phyloP scores from a whole-genome alignment of 257 asterid species.

The Haberlea rhodopensis region DNA sequence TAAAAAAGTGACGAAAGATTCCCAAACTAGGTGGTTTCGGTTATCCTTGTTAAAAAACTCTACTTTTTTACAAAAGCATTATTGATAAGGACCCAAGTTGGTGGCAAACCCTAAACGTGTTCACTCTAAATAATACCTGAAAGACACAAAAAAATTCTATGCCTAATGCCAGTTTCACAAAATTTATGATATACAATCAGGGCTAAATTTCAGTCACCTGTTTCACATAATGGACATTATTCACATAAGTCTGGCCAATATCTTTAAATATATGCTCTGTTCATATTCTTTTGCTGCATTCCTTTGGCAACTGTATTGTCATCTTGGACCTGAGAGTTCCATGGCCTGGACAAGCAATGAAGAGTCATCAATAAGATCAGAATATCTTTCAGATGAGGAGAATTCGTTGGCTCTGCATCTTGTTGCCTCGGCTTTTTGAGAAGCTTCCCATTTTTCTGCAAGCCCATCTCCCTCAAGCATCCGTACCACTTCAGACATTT shows the following conservation, averaged over 20 bases:
- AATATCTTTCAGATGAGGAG: constrained; percentile 79
- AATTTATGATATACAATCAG: constrained; percentile 28
- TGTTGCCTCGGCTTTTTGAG: constrained; percentile 68
- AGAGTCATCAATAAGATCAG: constrained; percentile 92
- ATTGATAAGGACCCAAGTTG: constrained; percentile 20
- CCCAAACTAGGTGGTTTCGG: no score
- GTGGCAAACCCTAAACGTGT: constrained; percentile 11
- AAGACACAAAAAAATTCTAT: no score
- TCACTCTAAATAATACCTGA: constrained; percentile 11
- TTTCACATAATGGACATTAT: constrained; percentile 18
- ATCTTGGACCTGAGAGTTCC: constrained; percentile 97
- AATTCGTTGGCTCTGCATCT: constrained; percentile 72
- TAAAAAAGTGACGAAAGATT: no score
- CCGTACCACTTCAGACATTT: constrained; percentile 91
- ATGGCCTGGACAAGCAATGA: constrained; percentile 84
- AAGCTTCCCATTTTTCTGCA: constrained; percentile 96
- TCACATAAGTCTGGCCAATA: constrained; percentile 11
- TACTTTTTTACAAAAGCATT: constrained; percentile 24
- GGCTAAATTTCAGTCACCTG: constrained; percentile 4
- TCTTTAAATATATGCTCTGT: constrained; percentile 19
- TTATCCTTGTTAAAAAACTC: no score
- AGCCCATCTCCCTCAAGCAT: constrained; percentile 99
- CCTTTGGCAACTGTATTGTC: constrained; percentile 27
- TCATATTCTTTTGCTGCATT: constrained; percentile 3
- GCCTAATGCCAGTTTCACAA: constrained; percentile 8